A percentile compares a stretch with the other conserved stretches of the same genome.
Conservation (phyloP, 2,329 filamentous ascomycete genomes). For the Byssoonygena ceratinophila region DNA sequence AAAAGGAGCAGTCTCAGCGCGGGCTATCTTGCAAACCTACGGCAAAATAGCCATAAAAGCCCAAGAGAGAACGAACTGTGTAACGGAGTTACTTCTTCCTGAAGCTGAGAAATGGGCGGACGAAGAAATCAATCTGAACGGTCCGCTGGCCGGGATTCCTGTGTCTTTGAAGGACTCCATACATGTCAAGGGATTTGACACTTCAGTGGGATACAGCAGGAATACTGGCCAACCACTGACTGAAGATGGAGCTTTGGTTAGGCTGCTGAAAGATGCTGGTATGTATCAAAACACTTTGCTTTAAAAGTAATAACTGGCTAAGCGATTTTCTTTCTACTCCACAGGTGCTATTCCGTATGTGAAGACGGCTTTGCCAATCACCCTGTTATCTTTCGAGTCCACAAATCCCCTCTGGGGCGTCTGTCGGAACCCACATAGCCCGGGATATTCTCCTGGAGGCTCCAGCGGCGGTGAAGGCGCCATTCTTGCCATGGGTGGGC, state of each 20-base stretch:
- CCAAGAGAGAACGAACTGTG: constrained; percentile 76
- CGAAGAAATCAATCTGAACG: constrained; percentile 58
- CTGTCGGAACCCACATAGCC: constrained; percentile 70
- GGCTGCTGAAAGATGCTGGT: constrained; percentile 70
- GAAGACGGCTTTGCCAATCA: constrained; percentile 84
- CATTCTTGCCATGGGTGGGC: constrained; percentile 65
- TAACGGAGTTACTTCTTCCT: constrained; percentile 75
- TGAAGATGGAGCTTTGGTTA: constrained; percentile 62
- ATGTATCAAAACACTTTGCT: constrained; percentile 15
- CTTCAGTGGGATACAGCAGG: constrained; percentile 66
- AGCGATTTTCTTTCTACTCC: neutral
- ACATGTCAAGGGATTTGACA: constrained; percentile 71
- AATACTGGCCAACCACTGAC: constrained; percentile 56
- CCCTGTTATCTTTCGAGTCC: constrained; percentile 76
- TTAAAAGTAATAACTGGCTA: neutral
- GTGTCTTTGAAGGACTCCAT: constrained; percentile 72
- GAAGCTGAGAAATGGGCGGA: constrained; percentile 64
- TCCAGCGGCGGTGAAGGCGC: constrained; percentile 79
- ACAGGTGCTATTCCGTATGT: constrained; percentile 74
- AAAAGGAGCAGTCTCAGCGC: constrained; percentile 51
- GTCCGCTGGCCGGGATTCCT: constrained; percentile 76
- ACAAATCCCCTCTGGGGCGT: constrained; percentile 72
- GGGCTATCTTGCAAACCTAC: constrained; percentile 72
- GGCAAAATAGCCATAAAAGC: constrained; percentile 76
- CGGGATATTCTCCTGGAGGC: constrained; percentile 76